Conservation (phyloP, 495 filamentous ascomycete species). For the Ramalina intermedia region DNA sequence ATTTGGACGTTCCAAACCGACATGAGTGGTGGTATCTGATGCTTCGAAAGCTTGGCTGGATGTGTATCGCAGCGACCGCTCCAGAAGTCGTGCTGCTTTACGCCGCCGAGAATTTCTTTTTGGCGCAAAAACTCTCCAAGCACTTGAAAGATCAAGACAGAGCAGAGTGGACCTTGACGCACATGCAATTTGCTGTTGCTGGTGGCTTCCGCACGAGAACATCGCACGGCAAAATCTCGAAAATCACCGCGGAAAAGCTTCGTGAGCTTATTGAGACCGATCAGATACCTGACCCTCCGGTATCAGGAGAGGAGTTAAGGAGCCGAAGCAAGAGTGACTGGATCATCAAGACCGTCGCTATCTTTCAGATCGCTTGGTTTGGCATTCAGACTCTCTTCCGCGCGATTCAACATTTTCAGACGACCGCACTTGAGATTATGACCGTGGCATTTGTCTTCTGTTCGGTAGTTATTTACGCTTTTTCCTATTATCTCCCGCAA, state of each 20-base stretch:
- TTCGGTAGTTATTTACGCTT: constrained; percentile 7
- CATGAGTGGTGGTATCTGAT: not conserved
- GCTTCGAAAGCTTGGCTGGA: not conserved
- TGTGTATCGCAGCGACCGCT: not conserved
- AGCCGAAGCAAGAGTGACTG: constrained; percentile 14
- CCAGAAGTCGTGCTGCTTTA: not conserved
- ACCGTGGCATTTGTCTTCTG: constrained; percentile 19
- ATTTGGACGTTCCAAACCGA: not conserved
- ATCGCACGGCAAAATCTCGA: not conserved
- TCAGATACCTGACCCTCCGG: not conserved
- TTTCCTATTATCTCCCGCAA: constrained; percentile 3
- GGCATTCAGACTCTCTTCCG: constrained; percentile 16
- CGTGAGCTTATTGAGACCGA: not conserved
- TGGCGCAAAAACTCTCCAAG: not conserved
- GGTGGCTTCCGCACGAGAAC: constrained; percentile 14
- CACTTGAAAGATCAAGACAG: not conserved
- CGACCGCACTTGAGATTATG: constrained; percentile 21
- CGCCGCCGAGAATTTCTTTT: not conserved
- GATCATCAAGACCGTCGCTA: constrained; percentile 18
- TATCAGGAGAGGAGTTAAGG: constrained; percentile 4
- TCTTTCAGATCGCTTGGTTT: constrained; percentile 20
- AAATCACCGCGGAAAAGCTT: not conserved
- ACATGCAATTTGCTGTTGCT: constrained; percentile 19
- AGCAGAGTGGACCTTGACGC: constrained; percentile 12
- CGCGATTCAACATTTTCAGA: constrained; percentile 5